These are phyloP conservation scores for Sphaerostilbella broomeana DNA, from an alignment of 2,329 filamentous ascomycete genomes.

Conservation along the genomic window DNA sequence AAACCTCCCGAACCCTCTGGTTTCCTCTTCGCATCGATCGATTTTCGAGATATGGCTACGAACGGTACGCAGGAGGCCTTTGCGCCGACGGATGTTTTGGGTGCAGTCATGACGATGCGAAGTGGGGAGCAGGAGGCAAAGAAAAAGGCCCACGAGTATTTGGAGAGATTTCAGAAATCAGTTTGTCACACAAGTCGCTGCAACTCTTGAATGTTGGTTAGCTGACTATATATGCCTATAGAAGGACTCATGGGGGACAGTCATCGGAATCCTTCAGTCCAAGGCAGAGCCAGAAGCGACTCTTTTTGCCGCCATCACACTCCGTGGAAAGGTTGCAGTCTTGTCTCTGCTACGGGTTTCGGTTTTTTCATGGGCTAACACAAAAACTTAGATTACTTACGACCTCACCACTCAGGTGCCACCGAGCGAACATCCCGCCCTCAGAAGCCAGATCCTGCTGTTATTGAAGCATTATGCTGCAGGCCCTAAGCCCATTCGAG, in stretches of 20 bases:
- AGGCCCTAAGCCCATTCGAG: conserved; percentile 76
- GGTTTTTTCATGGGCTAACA: conserved; percentile 4
- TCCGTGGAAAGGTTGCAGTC: conserved; percentile 82
- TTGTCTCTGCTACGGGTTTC: background rate
- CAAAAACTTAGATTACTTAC: conserved; percentile 71
- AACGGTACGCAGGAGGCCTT: conserved; percentile 64
- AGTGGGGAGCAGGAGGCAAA: conserved; percentile 77
- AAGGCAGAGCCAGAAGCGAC: conserved; percentile 76
- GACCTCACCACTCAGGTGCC: conserved; percentile 83
- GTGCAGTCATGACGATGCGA: conserved; percentile 87
- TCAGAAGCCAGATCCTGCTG: conserved; percentile 77
- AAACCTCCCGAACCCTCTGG: conserved; percentile 3
- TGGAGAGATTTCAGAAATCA: conserved; percentile 97
- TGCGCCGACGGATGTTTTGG: conserved; percentile 67
- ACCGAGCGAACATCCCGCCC: conserved; percentile 61
- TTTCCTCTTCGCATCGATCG: conserved; percentile 4
- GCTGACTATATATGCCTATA: conserved; percentile 33
- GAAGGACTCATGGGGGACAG: conserved; percentile 86
- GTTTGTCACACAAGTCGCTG: conserved; percentile 39
- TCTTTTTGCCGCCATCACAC: conserved; percentile 90
- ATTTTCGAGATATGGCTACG: conserved; percentile 53
- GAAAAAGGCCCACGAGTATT: conserved; percentile 81
- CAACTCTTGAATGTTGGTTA: background rate
- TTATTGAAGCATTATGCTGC: conserved; percentile 75
- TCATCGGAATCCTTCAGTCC: conserved; percentile 79